Evolutionary conservation across 2,329 filamentous ascomycete genomes (phyloP), one percentile per base, ranked within the genome.

Genomic region (Cadophora sp.): DNA sequence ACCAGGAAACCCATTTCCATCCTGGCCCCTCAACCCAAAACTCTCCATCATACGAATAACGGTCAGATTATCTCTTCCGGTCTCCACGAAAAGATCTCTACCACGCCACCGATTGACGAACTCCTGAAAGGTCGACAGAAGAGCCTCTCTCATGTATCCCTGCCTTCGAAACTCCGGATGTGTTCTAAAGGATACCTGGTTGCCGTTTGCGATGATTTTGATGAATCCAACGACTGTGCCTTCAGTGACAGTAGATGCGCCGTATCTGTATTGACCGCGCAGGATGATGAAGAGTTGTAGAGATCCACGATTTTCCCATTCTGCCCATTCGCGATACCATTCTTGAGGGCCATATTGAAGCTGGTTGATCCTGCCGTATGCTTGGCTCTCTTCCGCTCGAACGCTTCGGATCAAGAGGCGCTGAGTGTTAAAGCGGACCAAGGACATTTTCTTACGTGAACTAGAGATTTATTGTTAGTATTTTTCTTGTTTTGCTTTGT

Each of bases 151-250:
- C 55, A 58, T 58, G 19, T 11, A 19, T 24, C 55, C 55, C n/a
- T 14, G 19, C 6, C 31, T n/a, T 1, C 55, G 29, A 24, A 58
- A 58, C 4, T 34, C 8, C n/a, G 55, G 55, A 11, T 58, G 55
- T 24, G 31, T 58, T 37, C 29, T 37, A 16, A 58, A 58, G 3
- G 55, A 58, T 12, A 58, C 55, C 40, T 40, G 12, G 11, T 37
- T 37, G 14, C 31, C 7, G 8, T n/a, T 24, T 12, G 16, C 16
- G 19, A 9, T 16, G 12, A 58, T 58, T n/a, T 58, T 58, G 29
- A 58, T 58, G 31, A 58, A 58, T 6, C 55, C 55, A 26, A 58
- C 19, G 3, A 58, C 55, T 40, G 31, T 37, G 55, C 55, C 55
- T 34, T 37, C 31, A 16, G 55, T 8, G 29, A 58, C 55, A 6